phyloP scores from a whole-genome alignment of 768 basidiomycete genomes.

The Serendipita indica region DNA sequence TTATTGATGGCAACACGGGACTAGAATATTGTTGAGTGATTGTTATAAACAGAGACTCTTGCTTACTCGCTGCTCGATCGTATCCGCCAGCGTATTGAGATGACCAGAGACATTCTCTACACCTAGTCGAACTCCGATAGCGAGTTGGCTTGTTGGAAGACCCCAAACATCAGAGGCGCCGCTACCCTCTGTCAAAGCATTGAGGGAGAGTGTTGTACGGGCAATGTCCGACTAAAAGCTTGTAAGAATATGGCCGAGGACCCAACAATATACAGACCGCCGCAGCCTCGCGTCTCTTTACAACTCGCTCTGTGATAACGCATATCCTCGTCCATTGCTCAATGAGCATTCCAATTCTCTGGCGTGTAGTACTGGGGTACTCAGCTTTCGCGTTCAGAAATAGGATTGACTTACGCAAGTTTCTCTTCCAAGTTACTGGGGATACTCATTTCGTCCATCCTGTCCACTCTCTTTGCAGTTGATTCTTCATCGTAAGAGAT shows the following conservation, averaged over 20 bases:
- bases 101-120: conserved; percentile 52
- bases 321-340: conserved; percentile 90
- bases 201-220: conserved; percentile 67
- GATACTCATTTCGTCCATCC: conserved; percentile 79
- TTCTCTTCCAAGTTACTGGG: conserved; percentile 89
- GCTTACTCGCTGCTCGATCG: conserved; percentile 57
- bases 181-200: conserved; percentile 58
- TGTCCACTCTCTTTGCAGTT: conserved; percentile 57
- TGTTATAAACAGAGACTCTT: conserved; percentile 1
- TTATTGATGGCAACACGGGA: background rate
- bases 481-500: conserved; percentile 84
- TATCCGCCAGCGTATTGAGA: conserved; percentile 54
- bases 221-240: conserved; percentile 61
- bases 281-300: conserved; percentile 83
- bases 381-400: background rate
- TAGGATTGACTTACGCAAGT: conserved; percentile 37
- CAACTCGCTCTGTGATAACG: conserved; percentile 69
- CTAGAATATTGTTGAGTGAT: conserved; percentile 34
- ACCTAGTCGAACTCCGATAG: conserved; percentile 60
- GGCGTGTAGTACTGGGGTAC: conserved; percentile 54
- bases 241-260: conserved; percentile 15
- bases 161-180: conserved; percentile 65
- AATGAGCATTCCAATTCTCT: conserved; percentile 59
- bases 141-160: conserved; percentile 67
- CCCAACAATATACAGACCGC: conserved; percentile 43